A percentile compares a stretch with the other conserved stretches of the same genome.
Evolutionary conservation across 1,284 basidiomycete genomes (phyloP).

Genomic region (Cystobasidium slooffiae): DNA sequence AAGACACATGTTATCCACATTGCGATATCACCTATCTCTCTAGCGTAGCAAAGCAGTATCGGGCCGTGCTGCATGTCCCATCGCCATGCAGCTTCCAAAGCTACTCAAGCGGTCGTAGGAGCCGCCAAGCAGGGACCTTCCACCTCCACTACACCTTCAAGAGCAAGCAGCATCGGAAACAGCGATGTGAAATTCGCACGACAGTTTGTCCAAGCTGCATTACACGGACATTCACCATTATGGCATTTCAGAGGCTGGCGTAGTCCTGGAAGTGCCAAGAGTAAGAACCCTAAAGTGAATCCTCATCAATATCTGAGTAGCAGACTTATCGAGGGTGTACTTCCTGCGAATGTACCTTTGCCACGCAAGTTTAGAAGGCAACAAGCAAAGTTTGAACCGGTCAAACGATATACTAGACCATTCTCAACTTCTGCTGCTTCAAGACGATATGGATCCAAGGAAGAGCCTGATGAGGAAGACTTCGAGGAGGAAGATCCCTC

Average conservation of each 20-base stretch:
- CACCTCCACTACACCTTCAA: not conserved
- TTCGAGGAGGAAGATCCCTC: slow-evolving; percentile 15
- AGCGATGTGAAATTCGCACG: slow-evolving; percentile 26
- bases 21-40: not conserved
- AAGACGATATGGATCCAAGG: not conserved
- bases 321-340: slow-evolving; percentile 16
- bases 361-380: slow-evolving; percentile 3
- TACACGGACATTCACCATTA: slow-evolving; percentile 33
- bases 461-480: slow-evolving; percentile 15
- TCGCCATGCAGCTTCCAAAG: slow-evolving; percentile 23
- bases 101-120: slow-evolving; percentile 3
- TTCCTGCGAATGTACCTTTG: not conserved
- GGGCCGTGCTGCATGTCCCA: slow-evolving; percentile 17
- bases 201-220: slow-evolving; percentile 10
- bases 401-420: slow-evolving; percentile 13
- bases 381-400: not conserved
- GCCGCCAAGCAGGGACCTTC: not conserved
- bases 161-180: not conserved
- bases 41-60: not conserved
- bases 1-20: not conserved
- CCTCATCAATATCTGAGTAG: slow-evolving; percentile 18
- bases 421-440: slow-evolving; percentile 17
- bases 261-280: slow-evolving; percentile 10
- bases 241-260: slow-evolving; percentile 33
- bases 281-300: slow-evolving; percentile 27